phyloP scores from a whole-genome alignment of 495 filamentous ascomycete genomes.

The Hypoxylon lienhwacheense region DNA sequence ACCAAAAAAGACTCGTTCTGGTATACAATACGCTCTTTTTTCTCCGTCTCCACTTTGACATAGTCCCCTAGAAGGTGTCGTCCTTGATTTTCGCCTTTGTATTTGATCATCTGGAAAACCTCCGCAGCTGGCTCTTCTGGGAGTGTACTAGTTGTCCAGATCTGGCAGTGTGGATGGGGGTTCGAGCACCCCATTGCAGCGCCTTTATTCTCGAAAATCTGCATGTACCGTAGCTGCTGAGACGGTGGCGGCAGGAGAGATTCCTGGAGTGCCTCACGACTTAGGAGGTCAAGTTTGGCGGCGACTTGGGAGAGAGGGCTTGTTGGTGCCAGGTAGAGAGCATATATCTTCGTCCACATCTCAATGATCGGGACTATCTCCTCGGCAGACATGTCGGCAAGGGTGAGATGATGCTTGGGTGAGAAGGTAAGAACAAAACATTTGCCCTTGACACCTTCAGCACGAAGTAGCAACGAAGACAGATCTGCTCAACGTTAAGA shows the following conservation, averaged over 20 bases:
- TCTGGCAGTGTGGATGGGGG: conserved; percentile 94
- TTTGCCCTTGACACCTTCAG: conserved; percentile 86
- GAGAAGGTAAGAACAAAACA: conserved; percentile 98
- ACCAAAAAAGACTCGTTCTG: conserved; percentile 81
- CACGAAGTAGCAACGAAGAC: conserved; percentile 77
- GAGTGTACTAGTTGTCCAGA: conserved; percentile 88
- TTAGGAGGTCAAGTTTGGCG: conserved; percentile 33
- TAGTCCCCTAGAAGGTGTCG: conserved; percentile 83
- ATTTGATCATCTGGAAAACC: conserved; percentile 72
- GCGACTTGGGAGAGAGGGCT: conserved; percentile 62
- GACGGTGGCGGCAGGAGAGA: conserved; percentile 57
- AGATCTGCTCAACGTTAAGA: conserved; percentile 54
- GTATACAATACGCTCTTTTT: conserved; percentile 82
- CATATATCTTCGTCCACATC: conserved; percentile 88
- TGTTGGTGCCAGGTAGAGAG: conserved; percentile 70
- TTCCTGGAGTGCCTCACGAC: conserved; percentile 45
- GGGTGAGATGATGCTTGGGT: conserved; percentile 83
- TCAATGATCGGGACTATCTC: conserved; percentile 76
- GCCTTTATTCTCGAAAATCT: conserved; percentile 99
- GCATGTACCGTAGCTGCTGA: conserved; percentile 92
- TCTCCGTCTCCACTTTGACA: conserved; percentile 75
- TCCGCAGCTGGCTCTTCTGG: conserved; percentile 87
- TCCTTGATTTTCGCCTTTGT: conserved; percentile 69
- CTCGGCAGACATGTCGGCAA: conserved; percentile 74
- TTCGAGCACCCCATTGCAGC: conserved; percentile 98